Base-by-base conservation (phyloP, 805 yeast species). In the Priceomyces carsonii region DNA sequence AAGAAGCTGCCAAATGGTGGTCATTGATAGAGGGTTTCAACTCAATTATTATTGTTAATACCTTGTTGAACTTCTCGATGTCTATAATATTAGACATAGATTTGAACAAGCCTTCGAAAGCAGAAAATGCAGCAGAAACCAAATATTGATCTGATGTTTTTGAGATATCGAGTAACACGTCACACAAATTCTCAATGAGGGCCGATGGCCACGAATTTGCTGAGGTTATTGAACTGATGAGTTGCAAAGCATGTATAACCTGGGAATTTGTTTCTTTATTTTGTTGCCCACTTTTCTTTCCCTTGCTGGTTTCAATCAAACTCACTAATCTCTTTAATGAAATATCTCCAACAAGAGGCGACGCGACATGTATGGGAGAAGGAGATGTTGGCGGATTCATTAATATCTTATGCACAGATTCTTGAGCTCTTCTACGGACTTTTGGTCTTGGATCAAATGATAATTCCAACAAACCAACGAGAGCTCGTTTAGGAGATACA, bases 401-500 rank as follows among this genome's bases (percentile, higher is more conserved):
- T 41, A 93, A 65, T 19, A 93, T 66, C 3, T 69, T 73, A 32
- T 72, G 63, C n/a, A 93, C 73, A 2, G 97, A 85, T 39, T 93
- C 99, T 51, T 82, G 84, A 1, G 98, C 95, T 68, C 97, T 82
- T 75, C 85, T 87, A 59, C 99, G 79, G 8, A 93, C 95, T 52
- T 93, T 93, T 23, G 99, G 99, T 55, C 98, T 78, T 29, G 85
- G 83, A 60, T 93, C 97, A 27, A 86, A 63, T 0, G 91, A 78
- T 42, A 88, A 71, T 56, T 85, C 88, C 40, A 90, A 62, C 40
- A 90, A 61, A 29, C 91, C 95, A 25, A 75, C 73, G 39, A 89
- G 63, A 27, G 93, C 96, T 69, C 95, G 77, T 53, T 75, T 78
- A 33, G 96, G 95, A n/a, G 85, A 77, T 25, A 79, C 73, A 69